Base-by-base conservation (phyloP, 2,329 filamentous ascomycete genomes). In the Coniella vitis region DNA sequence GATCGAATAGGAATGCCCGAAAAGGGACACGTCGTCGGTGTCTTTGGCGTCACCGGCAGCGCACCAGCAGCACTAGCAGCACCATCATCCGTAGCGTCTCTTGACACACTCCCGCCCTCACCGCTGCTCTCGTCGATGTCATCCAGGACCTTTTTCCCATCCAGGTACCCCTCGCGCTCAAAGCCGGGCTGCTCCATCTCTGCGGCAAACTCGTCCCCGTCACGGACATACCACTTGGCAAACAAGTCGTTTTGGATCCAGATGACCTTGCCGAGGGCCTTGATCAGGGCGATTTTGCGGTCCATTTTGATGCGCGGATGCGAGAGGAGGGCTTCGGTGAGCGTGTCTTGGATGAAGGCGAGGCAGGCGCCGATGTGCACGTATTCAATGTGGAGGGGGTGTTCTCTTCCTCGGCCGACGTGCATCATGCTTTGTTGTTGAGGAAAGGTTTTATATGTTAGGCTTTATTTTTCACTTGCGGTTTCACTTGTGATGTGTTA, bases 161-260 rank as follows among this genome's bases (percentile, higher is more conserved):
- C 74, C 17, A 86, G 57, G 57, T 78, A 85, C 0, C 83, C 83
- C 60, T 86, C 83, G 45, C 71, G 68, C 60, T 85, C 81, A 38
- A 79, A 63, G 21, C 73, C 66, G 13, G 74, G 68, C 40, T 72
- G 70, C 47, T 71, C 70, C 12, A 71, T 68, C 14, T 67, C 67
- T 1, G 65, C 60, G 22, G 65, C 63, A 55, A 71, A 79, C 63
- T 87, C 84, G 32, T 82, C 76, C 43, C 83, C 82, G 55, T 87
- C 83, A 31, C 76, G 73, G 32, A 87, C 78, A 58, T 89, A 86
- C 83, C 86, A 90, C 63, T 85, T 86, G n/a, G 86, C 84, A 63
- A 91, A 87, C 25, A 91, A 73, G 64, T 91, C 87, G 61, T 91
- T 91, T 66, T 91, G 87, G 56, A 91, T 90, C 86, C 87, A 91